Conservation (phyloP, 2,329 filamentous ascomycete species). For the Aspergillus sp. region DNA sequence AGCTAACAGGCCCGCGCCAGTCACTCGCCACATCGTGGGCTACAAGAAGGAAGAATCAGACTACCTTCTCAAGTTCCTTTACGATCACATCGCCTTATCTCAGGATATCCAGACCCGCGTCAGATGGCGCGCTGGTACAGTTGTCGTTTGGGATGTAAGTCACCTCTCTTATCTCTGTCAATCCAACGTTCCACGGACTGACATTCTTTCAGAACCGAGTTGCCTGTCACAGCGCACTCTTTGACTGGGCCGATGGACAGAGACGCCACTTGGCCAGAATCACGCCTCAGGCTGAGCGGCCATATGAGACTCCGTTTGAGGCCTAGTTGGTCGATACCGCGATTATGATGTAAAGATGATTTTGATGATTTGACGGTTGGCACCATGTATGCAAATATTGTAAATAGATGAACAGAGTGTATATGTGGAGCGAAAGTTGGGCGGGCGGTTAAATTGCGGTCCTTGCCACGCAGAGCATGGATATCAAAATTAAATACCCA, state of each 20-base stretch:
- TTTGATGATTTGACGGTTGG: background rate
- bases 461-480: background rate
- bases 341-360: background rate
- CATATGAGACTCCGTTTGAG: constrained; percentile 67
- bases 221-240: constrained; percentile 73
- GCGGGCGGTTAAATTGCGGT: background rate
- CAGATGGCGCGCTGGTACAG: constrained; percentile 76
- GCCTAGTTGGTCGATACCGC: constrained; percentile 12
- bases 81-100: constrained; percentile 70
- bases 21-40: constrained; percentile 77
- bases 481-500: background rate
- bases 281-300: constrained; percentile 77
- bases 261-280: constrained; percentile 77
- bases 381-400: background rate
- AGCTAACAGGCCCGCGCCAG: constrained; percentile 39
- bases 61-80: constrained; percentile 72
- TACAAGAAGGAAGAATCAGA: constrained; percentile 87
- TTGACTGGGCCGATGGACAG: constrained; percentile 80
- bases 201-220: constrained; percentile 60
- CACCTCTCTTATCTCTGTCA: background rate
- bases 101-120: constrained; percentile 73
- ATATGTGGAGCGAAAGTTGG: background rate
- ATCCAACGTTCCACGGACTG: background rate
- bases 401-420: background rate
- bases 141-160: constrained; percentile 76